phyloP scores from a whole-genome alignment of 2,329 filamentous ascomycete species.

The Fusarium sp. region DNA sequence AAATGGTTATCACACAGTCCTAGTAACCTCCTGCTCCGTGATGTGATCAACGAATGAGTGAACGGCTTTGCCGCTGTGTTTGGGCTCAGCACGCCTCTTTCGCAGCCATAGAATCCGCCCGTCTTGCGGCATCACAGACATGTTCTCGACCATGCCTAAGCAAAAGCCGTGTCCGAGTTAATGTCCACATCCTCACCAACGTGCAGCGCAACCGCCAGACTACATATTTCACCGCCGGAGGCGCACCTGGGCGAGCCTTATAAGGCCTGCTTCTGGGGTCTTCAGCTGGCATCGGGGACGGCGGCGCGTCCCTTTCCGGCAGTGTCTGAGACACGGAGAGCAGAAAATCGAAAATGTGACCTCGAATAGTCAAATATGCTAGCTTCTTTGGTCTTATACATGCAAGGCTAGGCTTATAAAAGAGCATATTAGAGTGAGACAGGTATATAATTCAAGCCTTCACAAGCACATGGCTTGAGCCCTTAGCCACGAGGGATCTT shows the following conservation, averaged over 20 bases:
- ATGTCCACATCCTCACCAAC: slow-evolving; percentile 14
- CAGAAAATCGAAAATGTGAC: slow-evolving; percentile 22
- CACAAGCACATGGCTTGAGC: slow-evolving; percentile 14
- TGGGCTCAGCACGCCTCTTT: slow-evolving; percentile 16
- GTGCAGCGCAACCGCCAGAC: neutral
- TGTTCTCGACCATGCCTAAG: slow-evolving; percentile 25
- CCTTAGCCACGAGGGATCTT: neutral
- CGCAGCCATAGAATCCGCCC: neutral
- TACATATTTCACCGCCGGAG: slow-evolving; percentile 2
- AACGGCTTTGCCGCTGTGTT: slow-evolving; percentile 16
- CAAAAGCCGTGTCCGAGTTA: neutral
- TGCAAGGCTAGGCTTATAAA: neutral
- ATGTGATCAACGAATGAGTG: slow-evolving; percentile 11
- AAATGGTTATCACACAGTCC: neutral
- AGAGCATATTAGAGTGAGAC: neutral
- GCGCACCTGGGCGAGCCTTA: slow-evolving; percentile 3
- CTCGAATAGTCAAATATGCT: slow-evolving; percentile 1
- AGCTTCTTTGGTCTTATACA: slow-evolving; percentile 6
- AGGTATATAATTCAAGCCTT: slow-evolving; percentile 26
- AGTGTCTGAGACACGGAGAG: slow-evolving; percentile 28
- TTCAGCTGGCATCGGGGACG: slow-evolving; percentile 33
- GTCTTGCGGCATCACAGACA: neutral
- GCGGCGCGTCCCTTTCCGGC: slow-evolving; percentile 26
- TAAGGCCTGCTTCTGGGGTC: slow-evolving; percentile 2
- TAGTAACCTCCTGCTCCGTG: neutral